These are phyloP conservation scores for Boletus rubescentipes DNA, from an alignment of 768 basidiomycete species.

Conservation along the genomic window DNA sequence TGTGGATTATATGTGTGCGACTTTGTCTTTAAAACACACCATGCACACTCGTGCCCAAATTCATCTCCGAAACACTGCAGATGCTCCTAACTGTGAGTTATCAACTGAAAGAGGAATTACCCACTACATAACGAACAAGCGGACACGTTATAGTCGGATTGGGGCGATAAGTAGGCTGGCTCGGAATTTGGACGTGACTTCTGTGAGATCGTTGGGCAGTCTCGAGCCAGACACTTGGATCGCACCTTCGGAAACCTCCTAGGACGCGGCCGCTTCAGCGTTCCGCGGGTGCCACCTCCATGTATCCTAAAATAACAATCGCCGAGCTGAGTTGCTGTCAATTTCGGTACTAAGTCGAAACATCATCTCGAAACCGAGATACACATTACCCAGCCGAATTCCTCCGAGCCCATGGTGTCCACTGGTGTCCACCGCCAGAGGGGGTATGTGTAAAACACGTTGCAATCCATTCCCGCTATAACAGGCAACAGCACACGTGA, in stretches of 20 bases:
- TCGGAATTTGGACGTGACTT: too few relatives aligned
- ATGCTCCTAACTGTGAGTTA: background rate
- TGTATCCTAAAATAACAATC: too few relatives aligned
- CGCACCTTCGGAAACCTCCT: too few relatives aligned
- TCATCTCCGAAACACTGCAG: background rate
- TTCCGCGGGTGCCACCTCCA: too few relatives aligned
- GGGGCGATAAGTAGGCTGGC: too few relatives aligned
- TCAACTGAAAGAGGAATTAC: background rate
- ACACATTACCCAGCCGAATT: background rate
- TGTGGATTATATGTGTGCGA: too few relatives aligned
- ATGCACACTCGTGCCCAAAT: background rate
- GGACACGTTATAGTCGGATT: too few relatives aligned
- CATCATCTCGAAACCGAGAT: background rate
- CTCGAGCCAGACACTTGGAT: too few relatives aligned
- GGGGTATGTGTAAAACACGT: background rate
- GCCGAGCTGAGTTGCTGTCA: background rate
- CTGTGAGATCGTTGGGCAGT: too few relatives aligned
- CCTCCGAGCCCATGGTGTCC: background rate
- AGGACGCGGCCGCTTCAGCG: too few relatives aligned
- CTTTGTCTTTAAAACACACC: too few relatives aligned
- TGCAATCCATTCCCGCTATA: background rate
- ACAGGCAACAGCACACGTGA: too few relatives aligned
- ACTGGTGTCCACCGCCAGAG: background rate
- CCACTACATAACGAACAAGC: background rate
- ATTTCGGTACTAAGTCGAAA: background rate